These are phyloP conservation scores for Pugionium cornutum DNA, from an alignment of 345 rosid species.

Conservation along the genomic window DNA sequence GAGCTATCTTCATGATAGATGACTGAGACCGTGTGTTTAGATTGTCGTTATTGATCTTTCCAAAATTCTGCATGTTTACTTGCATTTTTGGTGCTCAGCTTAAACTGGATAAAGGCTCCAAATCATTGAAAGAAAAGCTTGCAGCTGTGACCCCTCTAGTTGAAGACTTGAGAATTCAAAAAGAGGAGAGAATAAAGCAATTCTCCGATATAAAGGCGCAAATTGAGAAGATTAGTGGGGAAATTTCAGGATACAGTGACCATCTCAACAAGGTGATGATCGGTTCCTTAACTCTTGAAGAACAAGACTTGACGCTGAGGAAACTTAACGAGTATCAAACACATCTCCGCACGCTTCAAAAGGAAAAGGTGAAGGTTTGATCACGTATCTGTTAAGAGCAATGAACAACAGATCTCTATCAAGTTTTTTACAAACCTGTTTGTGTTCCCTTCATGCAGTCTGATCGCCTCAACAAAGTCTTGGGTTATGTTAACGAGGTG, in stretches of 20 bases:
- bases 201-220: conserved; percentile 71
- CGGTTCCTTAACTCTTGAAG: conserved; percentile 56
- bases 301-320: conserved; percentile 79
- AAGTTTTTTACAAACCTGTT: neutral
- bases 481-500: conserved; percentile 74
- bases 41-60: neutral
- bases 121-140: conserved; percentile 76
- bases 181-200: conserved; percentile 77
- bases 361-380: conserved; percentile 63
- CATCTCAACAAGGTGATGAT: conserved; percentile 43
- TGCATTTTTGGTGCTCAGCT: conserved; percentile 45
- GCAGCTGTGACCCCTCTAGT: conserved; percentile 73
- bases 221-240: conserved; percentile 78
- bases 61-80: neutral
- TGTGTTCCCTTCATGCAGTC: conserved; percentile 58
- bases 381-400: neutral
- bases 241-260: conserved; percentile 70
- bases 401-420: neutral
- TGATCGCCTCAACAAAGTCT: conserved; percentile 82
- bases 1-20: neutral
- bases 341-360: conserved; percentile 76
- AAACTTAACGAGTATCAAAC: conserved; percentile 82
- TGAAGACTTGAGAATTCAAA: conserved; percentile 73
- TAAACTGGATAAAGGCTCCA: conserved; percentile 53
- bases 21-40: neutral